These are phyloP conservation scores for Aspergillus luchuensis DNA, from an alignment of 2,329 filamentous ascomycete species.

Conservation along the genomic window DNA sequence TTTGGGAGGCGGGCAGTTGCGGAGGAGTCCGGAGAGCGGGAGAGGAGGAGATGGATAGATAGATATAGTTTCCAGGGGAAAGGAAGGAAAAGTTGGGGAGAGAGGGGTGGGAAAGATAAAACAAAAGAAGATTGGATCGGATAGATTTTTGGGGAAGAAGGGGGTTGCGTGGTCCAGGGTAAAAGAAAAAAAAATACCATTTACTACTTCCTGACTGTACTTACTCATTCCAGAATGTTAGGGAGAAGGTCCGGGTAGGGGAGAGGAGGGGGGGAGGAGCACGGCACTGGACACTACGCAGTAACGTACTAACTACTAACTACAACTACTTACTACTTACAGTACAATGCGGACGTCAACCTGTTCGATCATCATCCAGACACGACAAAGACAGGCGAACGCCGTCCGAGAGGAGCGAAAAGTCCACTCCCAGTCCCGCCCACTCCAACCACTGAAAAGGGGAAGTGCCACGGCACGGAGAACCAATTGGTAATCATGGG, in stretches of 20 bases:
- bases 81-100: background rate
- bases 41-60: background rate
- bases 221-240: background rate
- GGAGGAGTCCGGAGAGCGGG: background rate
- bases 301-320: no score
- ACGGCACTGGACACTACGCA: no score
- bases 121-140: background rate
- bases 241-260: background rate
- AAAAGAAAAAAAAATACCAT: background rate
- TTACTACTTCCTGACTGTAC: no score
- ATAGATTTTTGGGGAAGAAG: background rate
- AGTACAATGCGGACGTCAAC: conserved; percentile 3
- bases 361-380: conserved; percentile 1
- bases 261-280: no score
- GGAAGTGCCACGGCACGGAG: background rate
- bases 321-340: no score
- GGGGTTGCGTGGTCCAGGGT: background rate
- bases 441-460: conserved; percentile 1
- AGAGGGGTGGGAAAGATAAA: background rate
- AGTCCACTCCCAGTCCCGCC: background rate
- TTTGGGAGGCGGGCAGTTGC: conserved; percentile 7
- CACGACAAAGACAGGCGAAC: background rate
- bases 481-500: background rate
- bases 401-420: background rate
- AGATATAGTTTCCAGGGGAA: background rate